Percentiles rank a stretch among this genome's conserved stretches.
Conservation (phyloP, 2,329 filamentous ascomycete genomes). For the Rutstroemia sp. region DNA sequence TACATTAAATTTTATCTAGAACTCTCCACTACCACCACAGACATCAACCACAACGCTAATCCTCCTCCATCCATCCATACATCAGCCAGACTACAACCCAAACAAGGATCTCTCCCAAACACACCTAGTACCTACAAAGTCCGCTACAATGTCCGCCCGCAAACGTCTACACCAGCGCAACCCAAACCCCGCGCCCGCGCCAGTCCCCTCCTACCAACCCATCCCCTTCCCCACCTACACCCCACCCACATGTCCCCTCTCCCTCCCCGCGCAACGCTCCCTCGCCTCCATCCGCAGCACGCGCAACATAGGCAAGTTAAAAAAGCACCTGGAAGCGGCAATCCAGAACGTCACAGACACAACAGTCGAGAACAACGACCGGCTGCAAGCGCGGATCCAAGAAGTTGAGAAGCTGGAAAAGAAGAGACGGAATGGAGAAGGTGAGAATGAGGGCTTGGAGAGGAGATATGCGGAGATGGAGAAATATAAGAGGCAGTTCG, state of each 20-base stretch:
- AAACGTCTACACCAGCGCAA: conserved; percentile 20
- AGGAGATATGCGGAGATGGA: conserved; percentile 28
- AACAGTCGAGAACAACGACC: conserved; percentile 50
- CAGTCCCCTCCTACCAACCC: conserved; percentile 5
- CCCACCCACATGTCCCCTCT: conserved; percentile 44
- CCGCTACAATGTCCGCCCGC: conserved; percentile 16
- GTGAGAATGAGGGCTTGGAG: no score
- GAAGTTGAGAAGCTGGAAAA: conserved; percentile 18
- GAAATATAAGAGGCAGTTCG: conserved; percentile 33
- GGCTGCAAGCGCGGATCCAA: conserved; percentile 30
- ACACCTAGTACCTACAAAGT: no score
- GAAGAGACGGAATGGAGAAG: conserved; percentile 10
- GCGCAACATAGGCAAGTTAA: conserved; percentile 37
- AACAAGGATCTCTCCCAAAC: background rate
- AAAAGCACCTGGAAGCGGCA: conserved; percentile 40
- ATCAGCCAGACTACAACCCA: background rate
- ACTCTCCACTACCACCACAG: background rate
- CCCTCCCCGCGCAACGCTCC: conserved; percentile 35
- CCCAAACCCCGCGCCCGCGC: conserved; percentile 10
- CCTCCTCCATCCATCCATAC: background rate
- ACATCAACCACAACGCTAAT: background rate
- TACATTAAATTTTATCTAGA: background rate
- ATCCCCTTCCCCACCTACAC: conserved; percentile 42
- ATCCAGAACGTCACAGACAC: conserved; percentile 38
- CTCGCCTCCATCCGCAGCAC: conserved; percentile 38